Percentiles rank a stretch among this genome's conserved stretches.
Evolutionary conservation across 768 basidiomycete genomes (phyloP).

Genomic region (Russula compacta): DNA sequence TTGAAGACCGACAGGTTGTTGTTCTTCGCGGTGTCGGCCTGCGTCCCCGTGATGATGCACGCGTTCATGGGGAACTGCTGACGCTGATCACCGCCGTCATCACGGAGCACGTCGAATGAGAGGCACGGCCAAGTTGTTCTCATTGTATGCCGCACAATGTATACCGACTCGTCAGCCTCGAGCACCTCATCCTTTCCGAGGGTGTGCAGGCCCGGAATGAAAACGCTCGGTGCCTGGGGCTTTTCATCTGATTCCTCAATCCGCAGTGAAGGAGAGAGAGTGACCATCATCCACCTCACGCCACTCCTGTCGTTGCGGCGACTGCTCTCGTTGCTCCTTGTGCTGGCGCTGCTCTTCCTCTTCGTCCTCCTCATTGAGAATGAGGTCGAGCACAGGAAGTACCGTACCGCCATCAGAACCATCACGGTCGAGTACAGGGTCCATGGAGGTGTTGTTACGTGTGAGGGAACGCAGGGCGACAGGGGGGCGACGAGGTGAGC

Average conservation of each 20-base stretch:
- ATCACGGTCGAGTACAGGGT: constrained; percentile 20
- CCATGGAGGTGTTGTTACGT: constrained; percentile 56
- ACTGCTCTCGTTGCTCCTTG: constrained; percentile 1
- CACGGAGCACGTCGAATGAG: constrained; percentile 89
- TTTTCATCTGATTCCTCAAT: constrained; percentile 75
- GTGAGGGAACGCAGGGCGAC: constrained; percentile 46
- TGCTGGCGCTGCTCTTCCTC: constrained; percentile 46
- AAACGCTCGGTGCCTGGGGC: constrained; percentile 49
- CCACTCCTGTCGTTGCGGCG: not conserved
- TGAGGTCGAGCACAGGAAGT: constrained; percentile 10
- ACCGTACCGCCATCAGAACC: constrained; percentile 14
- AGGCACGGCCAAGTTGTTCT: constrained; percentile 92
- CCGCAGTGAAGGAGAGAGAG: constrained; percentile 10
- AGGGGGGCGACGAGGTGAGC: constrained; percentile 39
- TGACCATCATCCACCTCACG: not conserved
- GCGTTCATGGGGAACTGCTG: constrained; percentile 80
- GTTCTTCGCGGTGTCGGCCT: constrained; percentile 69
- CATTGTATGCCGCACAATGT: constrained; percentile 94
- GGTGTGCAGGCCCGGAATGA: constrained; percentile 70
- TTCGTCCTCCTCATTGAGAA: constrained; percentile 26
- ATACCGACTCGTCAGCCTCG: constrained; percentile 90
- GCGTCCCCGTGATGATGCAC: constrained; percentile 90
- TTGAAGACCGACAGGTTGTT: constrained; percentile 90
- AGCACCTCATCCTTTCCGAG: constrained; percentile 81
- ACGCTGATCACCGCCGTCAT: constrained; percentile 83